phyloP scores from a whole-genome alignment of 1,284 basidiomycete species.

The Cutaneotrichosporon cutaneum region DNA sequence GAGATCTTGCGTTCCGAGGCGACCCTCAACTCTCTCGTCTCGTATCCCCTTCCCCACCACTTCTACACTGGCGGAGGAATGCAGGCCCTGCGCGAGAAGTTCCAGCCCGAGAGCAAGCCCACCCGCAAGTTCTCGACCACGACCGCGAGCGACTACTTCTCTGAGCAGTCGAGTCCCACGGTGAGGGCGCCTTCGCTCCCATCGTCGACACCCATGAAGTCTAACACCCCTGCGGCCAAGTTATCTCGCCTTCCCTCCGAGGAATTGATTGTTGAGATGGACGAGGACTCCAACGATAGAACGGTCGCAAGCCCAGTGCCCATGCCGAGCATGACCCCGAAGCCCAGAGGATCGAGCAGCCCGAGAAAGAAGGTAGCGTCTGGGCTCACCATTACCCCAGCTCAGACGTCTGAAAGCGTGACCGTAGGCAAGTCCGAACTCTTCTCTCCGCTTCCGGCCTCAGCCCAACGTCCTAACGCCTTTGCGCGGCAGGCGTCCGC shows the following conservation, averaged over 20 bases:
- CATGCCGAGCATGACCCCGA: neutral
- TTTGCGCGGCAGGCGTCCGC: slow-evolving; percentile 38
- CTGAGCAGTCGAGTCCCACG: slow-evolving; percentile 42
- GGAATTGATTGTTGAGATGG: neutral
- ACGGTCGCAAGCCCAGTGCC: neutral
- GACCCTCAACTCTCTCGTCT: slow-evolving; percentile 93
- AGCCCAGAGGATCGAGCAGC: neutral
- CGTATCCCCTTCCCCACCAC: slow-evolving; percentile 82
- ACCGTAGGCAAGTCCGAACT: neutral
- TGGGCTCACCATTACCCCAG: neutral
- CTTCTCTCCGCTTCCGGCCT: neutral
- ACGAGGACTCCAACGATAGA: neutral
- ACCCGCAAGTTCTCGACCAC: neutral
- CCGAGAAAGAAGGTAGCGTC: neutral
- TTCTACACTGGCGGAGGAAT: slow-evolving; percentile 96
- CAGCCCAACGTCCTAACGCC: slow-evolving; percentile 22
- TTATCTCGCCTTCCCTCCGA: slow-evolving; percentile 10
- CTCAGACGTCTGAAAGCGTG: neutral
- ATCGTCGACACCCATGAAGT: slow-evolving; percentile 32
- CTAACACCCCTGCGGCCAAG: slow-evolving; percentile 31
- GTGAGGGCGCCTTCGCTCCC: slow-evolving; percentile 43
- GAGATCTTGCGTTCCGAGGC: slow-evolving; percentile 96
- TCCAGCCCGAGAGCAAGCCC: slow-evolving; percentile 42
- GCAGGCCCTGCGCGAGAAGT: slow-evolving; percentile 81
- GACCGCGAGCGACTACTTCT: slow-evolving; percentile 50